Base-by-base conservation (phyloP, 1,284 basidiomycete genomes). In the Veloboletus limbatus region DNA sequence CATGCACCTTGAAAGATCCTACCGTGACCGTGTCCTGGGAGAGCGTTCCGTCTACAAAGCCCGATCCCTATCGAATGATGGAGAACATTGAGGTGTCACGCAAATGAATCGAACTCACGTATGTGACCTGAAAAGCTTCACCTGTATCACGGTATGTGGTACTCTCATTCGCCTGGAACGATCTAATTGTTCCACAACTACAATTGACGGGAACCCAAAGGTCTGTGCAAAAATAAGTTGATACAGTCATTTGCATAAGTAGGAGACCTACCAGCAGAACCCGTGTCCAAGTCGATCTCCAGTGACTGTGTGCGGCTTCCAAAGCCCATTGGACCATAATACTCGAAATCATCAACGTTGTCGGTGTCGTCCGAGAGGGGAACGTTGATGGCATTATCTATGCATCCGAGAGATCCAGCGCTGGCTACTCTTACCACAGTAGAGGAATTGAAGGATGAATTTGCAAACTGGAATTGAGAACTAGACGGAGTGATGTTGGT, bases 271-370 rank as follows among this genome's bases (percentile, higher is more conserved):
- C 57, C 60, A 20, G 80, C 71, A 4, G 78, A 81, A 38, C 81
- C 81, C 3, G 80, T 82, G 56, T 83, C 80, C 51, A 81, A 62
- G 55, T 79, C 75, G 20, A 81, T 68, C 2, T 69, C 64, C 16
- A 81, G 53, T 21, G 43, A 35, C 54, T 79, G 77, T 4, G 60
- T 47, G 3, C 73, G 72, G 14, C 76, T 76, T 13, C 80, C 81
- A 40, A 83, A 66, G 10, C 49, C 10, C 28, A 78, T 45, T 1
- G 62, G 50, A 2, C 77, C 81, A 42, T 75, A 79, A 58, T 82
- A 83, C 28, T 79, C 59, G 40, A 77, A 46, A 52, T 82, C 77
- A 31, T 73, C 16, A 27, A 34, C 21, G 10, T 41, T 44, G 21
- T 51, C 43, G 0, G 60, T 61, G 32, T 61, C 45, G 20, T 66